A percentile compares a stretch with the other conserved stretches of the same genome.
phyloP scores from a whole-genome alignment of 345 rosid species.

The Gossypium raimondii region DNA sequence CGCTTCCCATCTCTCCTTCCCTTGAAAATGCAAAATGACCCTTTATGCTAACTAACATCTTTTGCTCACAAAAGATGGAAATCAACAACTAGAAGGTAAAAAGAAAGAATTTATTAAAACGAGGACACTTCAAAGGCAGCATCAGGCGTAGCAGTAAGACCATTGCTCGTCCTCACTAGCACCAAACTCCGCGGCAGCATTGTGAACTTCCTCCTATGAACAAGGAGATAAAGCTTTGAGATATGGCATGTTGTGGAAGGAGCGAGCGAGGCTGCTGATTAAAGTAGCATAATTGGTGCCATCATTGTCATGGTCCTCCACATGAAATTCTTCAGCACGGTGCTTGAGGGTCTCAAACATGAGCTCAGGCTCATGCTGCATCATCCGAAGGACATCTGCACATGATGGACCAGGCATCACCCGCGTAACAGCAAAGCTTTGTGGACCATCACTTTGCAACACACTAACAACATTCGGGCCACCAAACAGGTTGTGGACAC shows the following conservation, averaged over 20 bases:
- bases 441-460: slow-evolving; percentile 87
- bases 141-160: slow-evolving; percentile 66
- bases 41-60: slow-evolving; percentile 9
- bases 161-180: slow-evolving; percentile 61
- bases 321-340: slow-evolving; percentile 62
- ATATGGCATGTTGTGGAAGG: slow-evolving; percentile 92
- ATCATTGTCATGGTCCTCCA: slow-evolving; percentile 20
- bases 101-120: neutral
- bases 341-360: slow-evolving; percentile 92
- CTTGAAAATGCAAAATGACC: slow-evolving; percentile 28
- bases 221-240: slow-evolving; percentile 47
- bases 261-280: slow-evolving; percentile 58
- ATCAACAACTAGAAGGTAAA: neutral
- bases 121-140: slow-evolving; percentile 12
- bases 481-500: slow-evolving; percentile 89
- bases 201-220: slow-evolving; percentile 47
- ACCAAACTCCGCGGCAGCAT: slow-evolving; percentile 30
- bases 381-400: slow-evolving; percentile 80
- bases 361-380: slow-evolving; percentile 97
- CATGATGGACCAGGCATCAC: slow-evolving; percentile 83
- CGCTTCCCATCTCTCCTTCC: slow-evolving; percentile 24
- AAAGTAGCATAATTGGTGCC: slow-evolving; percentile 30
- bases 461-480: slow-evolving; percentile 89
- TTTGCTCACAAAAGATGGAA: slow-evolving; percentile 7
- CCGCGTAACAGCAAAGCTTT: slow-evolving; percentile 87